Evolutionary conservation across 139 green algal genomes (phyloP), one percentile per base, ranked within the genome.

Genomic region (Bryopsis sp.): DNA sequence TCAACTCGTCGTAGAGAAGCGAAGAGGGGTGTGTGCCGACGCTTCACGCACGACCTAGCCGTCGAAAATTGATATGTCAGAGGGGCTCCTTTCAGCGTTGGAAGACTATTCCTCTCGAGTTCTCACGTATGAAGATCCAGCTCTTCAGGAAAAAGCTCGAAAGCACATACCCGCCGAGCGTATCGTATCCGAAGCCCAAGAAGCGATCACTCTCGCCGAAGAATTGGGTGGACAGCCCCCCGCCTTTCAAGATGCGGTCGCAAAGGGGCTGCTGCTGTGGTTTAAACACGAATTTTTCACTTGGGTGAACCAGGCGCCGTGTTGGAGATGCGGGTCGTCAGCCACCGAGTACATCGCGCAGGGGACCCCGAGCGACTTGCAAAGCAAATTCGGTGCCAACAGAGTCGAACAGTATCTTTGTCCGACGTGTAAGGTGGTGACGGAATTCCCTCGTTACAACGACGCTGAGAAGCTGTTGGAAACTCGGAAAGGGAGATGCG

Each of bases 371-470:
- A 47, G 24, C 29, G 31, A 26, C 32, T 7, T 7, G 4, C 28
- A 67, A 7, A 5, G 5, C 11, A 11, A 26, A 24, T 31, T 47
- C 31, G 59, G 19, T 7, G 59, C 59, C 31, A 24, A 15, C 0
- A 72, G 84, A 0, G 78, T 82, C 15, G 89, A 95, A 78, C 33
- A 85, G 47, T 87, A 88, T 73, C n/a, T 8, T 26, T 93, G 88
- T 26, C 22, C 19, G 28, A 39, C 39, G 33, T 82, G 78, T 50
- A 32, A 36, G 0, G 61, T 33, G n/a, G 2, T 26, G 24, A 76
- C 48, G 7, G 60, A 58, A 29, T 89, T 89, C 63, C 81, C 83
- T 0, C 66, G 85, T 28, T 86, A 84, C 69, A 90, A 86, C 46
- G 60, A 79, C 39, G 48, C 79, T 0, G 58, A 47, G 0, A 88